Conservation (phyloP, 495 filamentous ascomycete genomes). For the Penicillium lividum region DNA sequence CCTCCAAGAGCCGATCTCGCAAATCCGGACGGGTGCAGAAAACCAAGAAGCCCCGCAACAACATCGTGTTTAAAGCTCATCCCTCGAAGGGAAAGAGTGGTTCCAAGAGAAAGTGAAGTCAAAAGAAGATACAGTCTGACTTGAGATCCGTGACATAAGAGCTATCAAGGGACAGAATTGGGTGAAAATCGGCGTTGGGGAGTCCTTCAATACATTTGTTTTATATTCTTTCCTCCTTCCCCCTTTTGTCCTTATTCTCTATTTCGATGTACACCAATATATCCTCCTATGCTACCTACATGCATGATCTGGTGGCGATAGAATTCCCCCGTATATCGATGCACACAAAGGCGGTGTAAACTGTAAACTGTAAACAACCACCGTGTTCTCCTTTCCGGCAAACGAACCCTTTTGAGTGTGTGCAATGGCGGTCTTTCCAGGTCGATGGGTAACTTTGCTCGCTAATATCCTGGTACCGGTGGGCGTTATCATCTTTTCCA, state of each 20-base stretch:
- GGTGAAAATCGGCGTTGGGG: neutral
- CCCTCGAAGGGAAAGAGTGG: constrained; percentile 31
- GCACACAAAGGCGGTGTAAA: constrained; percentile 21
- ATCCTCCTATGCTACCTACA: neutral
- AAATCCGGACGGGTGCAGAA: constrained; percentile 41
- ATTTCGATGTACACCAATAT: neutral
- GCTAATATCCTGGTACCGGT: constrained; percentile 77
- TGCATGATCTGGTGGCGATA: neutral
- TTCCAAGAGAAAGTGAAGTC: constrained; percentile 34
- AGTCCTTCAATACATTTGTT: neutral
- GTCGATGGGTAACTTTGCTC: constrained; percentile 35
- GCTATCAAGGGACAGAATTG: neutral
- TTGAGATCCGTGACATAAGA: neutral
- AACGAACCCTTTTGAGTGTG: neutral
- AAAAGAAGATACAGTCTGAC: neutral
- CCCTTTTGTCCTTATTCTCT: neutral
- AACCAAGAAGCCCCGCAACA: constrained; percentile 43
- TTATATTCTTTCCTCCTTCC: neutral
- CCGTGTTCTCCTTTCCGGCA: neutral
- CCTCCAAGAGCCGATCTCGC: constrained; percentile 23
- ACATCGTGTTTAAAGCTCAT: constrained; percentile 43
- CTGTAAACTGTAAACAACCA: constrained; percentile 12
- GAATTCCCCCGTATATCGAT: neutral
- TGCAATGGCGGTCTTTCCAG: constrained; percentile 24
- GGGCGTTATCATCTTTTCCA: constrained; percentile 79